Base-by-base conservation (phyloP, 2,329 filamentous ascomycete genomes). In the Cadophora gregata region DNA sequence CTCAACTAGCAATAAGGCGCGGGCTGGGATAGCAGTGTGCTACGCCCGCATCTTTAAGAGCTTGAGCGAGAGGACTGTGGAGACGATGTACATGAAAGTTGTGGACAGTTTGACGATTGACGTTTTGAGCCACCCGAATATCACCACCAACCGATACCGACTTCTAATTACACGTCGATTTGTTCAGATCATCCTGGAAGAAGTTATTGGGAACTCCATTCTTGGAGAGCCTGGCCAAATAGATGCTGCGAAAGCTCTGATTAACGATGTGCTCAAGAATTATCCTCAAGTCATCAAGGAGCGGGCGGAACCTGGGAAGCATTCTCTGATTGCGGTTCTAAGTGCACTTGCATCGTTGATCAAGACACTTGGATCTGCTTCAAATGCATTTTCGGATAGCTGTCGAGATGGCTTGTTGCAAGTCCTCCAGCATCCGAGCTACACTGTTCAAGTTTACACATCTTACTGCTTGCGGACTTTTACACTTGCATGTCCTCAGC, bases 391-490 rank as follows among this genome's bases (percentile, higher is more conserved):
- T 72, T 91, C 93, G 8, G 96, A 99, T 70, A 78, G 85, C 16
- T 97, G 93, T 76, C 88, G 95, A 59, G 96, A 99, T 77, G 91
- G 91, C 4, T 81, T 99, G 36, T 82, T 98, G 47, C 93, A 97
- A 77, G 92, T 97, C 6, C 82, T 98, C 29, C 93, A 97, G 73
- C 96, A 99, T 78, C 93, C 94, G 0, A 97, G 93, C 79, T 98
- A 98, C 78, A 96, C 93, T 4, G 96, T 99, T 1, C 96, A 99
- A 76, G 89, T 98, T 3, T 91, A 96, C 74, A 90, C 93, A 1
- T 93, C 96, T 4, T 87, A 92, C 68, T 97, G 93, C 75, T 83
- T 98, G 73, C 93, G 95, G 72, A 88, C 86, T 0, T 96, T 98
- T 75, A 92, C 97, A 0, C 83, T 97, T 51, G 93, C 93, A 16